Conservation (phyloP, 768 basidiomycete species). For the Termitomyces sp. region DNA sequence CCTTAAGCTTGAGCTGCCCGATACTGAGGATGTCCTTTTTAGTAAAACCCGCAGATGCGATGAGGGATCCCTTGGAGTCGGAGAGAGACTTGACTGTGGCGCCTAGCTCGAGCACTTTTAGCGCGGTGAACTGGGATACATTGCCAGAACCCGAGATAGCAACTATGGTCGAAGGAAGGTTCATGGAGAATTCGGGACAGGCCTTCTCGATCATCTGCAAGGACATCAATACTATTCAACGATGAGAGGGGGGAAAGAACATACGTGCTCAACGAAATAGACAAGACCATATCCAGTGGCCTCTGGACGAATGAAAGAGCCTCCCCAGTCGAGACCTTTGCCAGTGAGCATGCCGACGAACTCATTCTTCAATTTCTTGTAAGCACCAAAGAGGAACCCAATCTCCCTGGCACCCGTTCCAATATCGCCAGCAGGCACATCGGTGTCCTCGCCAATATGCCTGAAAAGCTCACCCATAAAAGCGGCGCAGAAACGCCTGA, state of each 20-base stretch:
- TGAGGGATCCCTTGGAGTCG: slow-evolving; percentile 68
- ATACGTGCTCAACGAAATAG: slow-evolving; percentile 70
- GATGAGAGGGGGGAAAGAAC: not conserved
- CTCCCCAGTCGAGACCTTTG: slow-evolving; percentile 66
- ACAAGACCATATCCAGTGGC: slow-evolving; percentile 66
- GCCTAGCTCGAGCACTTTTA: slow-evolving; percentile 74
- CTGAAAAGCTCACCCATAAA: slow-evolving; percentile 75
- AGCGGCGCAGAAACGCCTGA: slow-evolving; percentile 62
- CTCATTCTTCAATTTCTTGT: slow-evolving; percentile 71
- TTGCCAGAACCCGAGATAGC: slow-evolving; percentile 67
- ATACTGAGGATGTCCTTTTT: slow-evolving; percentile 49
- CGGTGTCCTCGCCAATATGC: slow-evolving; percentile 70
- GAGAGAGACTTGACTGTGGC: slow-evolving; percentile 66
- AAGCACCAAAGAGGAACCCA: slow-evolving; percentile 66
- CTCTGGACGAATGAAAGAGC: slow-evolving; percentile 69
- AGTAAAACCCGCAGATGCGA: slow-evolving; percentile 54
- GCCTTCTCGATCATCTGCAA: slow-evolving; percentile 30
- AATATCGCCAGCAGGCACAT: slow-evolving; percentile 74
- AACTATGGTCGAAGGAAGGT: slow-evolving; percentile 41
- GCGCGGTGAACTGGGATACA: slow-evolving; percentile 71
- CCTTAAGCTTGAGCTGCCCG: slow-evolving; percentile 49
- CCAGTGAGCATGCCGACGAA: slow-evolving; percentile 69
- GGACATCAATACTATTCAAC: not conserved
- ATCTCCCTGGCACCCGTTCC: slow-evolving; percentile 74
- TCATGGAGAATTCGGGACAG: not conserved